Evolutionary conservation across 345 rosid species (phyloP), one percentile per base, ranked within the genome.

Genomic region (Heritiera littoralis): DNA sequence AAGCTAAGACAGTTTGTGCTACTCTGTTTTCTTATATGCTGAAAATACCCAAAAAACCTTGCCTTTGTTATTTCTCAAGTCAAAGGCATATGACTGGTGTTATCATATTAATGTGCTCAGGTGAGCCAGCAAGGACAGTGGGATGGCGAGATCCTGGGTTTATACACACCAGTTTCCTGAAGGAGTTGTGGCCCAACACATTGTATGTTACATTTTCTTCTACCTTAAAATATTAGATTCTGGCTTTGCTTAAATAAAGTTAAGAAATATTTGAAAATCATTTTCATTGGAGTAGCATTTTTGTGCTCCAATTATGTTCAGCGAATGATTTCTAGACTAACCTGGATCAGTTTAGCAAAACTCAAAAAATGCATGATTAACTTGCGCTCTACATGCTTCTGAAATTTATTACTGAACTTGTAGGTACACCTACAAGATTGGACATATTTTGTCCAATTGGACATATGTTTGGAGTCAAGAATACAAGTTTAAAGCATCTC

Each of bases 111-210:
- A 59, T 54, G 46, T 63, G 43, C 58, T 55, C 92, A 83, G 85
- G 85, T 80, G 85, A 82, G 20, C 75, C 76, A 17, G 97, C 97
- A 70, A 88, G 90, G 41, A 88, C 92, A 0, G 90, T 90, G 0
- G 97, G 97, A 71, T 92, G 97, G 94, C 90, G 97, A 72, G 94
- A 92, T 88, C 94, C 97, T 41, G 97, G 97, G 80, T 89, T 66
- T 77, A 89, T 88, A 79, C 97, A 92, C 80, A 89, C 97, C 63
- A 81, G 92, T 77, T 89, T 90, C 56, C 87, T 92, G 81, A 86
- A 88, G 86, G 97, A 87, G 54, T 66, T 92, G 59, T 92, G 92
- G 93, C 94, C 97, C 43, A 87, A 87, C 32, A 51, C 76, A 79
- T 72, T 75, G 95, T 92, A 86, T 58, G 88, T 84, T 15, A 54